Evolutionary conservation across 495 filamentous ascomycete species (phyloP), one percentile per base, ranked within the genome.

Genomic region (Penicillium ochrochloron): DNA sequence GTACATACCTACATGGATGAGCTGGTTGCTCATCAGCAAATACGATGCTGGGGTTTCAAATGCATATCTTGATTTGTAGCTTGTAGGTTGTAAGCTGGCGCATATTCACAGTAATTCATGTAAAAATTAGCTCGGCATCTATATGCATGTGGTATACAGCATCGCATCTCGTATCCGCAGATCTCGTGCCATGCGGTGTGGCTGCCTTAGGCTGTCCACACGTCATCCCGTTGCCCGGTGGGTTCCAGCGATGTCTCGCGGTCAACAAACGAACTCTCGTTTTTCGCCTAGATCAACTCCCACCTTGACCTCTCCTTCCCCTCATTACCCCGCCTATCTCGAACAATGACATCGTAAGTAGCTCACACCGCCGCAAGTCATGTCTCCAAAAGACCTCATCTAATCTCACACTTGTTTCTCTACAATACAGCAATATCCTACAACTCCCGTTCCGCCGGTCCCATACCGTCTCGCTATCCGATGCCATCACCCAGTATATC

Each of bases 401-500:
- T 2, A 2, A 41, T 56, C 63, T 9, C 39, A 46, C 5, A n/a
- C 31, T 33, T 50, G 31, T 51, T 37, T 37, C 23, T 52, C 34
- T 41, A 3, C 27, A 8, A 37, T 54, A 9, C 48, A 83, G 82
- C 60, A 85, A 84, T 65, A 84, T 85, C 64, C 72, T 84, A 55
- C 81, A 86, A 78, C 76, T 99, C 65, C 94, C 94, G 5, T 99
- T 99, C 77, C 93, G 95, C 64, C 90, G 87, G 66, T 93, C 93
- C 46, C 85, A 89, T 66, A 77, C 88, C 34, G 83, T 96, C 57
- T 89, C 88, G 61, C 83, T 98, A 41, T 90, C 92, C 39, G 77
- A 82, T 67, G 89, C 94, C 39, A 93, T 99, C 70, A 93, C 92
- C 66, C 92, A 96, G 71, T 98, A 99, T 80, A 99, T 99, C 65